Percentiles rank a stretch among this genome's conserved stretches.
Evolutionary conservation across 306 rosid genomes (phyloP).

Genomic region (Gastrolobium villosum): DNA sequence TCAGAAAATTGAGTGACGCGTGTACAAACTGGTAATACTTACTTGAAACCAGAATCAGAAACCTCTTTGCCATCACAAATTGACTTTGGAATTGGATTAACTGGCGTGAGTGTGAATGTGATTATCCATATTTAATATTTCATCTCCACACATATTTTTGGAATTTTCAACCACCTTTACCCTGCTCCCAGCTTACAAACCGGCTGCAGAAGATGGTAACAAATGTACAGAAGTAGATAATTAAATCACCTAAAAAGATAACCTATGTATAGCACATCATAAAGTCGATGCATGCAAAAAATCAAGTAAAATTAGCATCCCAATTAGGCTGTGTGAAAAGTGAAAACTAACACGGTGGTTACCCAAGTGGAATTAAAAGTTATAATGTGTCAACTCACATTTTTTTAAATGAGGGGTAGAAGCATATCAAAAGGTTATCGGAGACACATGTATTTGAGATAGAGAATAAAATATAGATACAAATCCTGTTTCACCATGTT

Average conservation of each 20-base stretch:
- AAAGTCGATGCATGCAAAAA: background rate
- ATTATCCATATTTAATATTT: conserved; percentile 72
- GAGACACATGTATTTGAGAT: background rate
- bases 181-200: no score
- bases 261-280: background rate
- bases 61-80: conserved; percentile 79
- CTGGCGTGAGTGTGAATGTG: conserved; percentile 74
- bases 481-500: background rate
- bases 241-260: no score
- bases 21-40: conserved; percentile 18
- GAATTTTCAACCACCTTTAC: no score
- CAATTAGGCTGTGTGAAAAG: background rate
- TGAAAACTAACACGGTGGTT: no score
- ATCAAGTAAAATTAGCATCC: background rate
- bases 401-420: no score
- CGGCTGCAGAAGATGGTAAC: no score
- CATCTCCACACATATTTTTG: conserved; percentile 52
- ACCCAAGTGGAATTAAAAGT: no score
- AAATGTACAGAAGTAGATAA: no score
- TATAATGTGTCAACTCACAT: no score
- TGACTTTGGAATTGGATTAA: conserved; percentile 72
- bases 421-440: no score
- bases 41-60: conserved; percentile 29
- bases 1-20: background rate
- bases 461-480: background rate